A percentile compares a stretch with the other conserved stretches of the same genome.
Conservation (phyloP, 352 stramenopile species). For the Bremia lactucae region DNA sequence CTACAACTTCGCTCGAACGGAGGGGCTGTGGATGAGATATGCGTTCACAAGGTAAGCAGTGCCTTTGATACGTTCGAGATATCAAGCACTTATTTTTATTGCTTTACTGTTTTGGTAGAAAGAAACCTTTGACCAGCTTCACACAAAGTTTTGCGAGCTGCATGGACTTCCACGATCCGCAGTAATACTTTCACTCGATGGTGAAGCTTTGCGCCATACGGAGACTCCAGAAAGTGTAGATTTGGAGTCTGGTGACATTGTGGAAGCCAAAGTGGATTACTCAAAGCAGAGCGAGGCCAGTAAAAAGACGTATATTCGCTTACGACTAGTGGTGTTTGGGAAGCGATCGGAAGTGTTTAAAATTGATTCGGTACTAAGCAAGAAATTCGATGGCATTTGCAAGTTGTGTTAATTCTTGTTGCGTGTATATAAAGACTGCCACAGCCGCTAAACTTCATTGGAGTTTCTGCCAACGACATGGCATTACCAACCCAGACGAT, state of each 20-base stretch:
- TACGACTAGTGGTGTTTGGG: conserved; percentile 43
- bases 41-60: conserved; percentile 37
- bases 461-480: conserved; percentile 54
- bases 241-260: conserved; percentile 47
- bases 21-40: conserved; percentile 35
- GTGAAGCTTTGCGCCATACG: conserved; percentile 19
- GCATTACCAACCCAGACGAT: conserved; percentile 32
- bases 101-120: conserved; percentile 23
- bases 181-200: conserved; percentile 55
- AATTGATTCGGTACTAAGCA: conserved; percentile 42
- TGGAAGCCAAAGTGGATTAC: conserved; percentile 71
- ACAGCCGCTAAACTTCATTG: conserved; percentile 50
- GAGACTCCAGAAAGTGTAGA: conserved; percentile 26
- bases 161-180: conserved; percentile 46
- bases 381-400: neutral
- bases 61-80: no score
- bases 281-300: conserved; percentile 28
- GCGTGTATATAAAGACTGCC: conserved; percentile 15
- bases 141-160: conserved; percentile 50
- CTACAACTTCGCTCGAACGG: conserved; percentile 57
- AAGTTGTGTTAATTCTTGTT: neutral
- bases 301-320: conserved; percentile 48
- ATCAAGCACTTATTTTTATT: no score
- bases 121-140: conserved; percentile 51
- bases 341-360: conserved; percentile 51